Base-by-base conservation (phyloP, 164 flowering plant species). In the Macadamia tetraphylla region DNA sequence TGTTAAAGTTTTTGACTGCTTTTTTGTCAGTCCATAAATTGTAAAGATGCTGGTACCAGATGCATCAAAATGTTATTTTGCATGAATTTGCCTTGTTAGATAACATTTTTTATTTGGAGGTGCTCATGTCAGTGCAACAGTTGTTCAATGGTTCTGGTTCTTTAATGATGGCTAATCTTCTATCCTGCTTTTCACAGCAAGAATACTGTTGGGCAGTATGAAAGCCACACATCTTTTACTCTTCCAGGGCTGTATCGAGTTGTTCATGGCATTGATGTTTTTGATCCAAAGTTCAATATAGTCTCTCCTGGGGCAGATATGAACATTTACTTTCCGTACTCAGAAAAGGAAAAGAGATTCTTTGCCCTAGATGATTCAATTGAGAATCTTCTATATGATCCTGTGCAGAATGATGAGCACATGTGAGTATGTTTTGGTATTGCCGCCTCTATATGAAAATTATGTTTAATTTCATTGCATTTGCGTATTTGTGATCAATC, bases 271-370 rank as follows among this genome's bases (percentile, higher is more conserved):
- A 84, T 94, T 78, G 91, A 94, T 85, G 98, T 92, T 67, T 94
- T 90, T 73, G 99, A 94, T 82, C 97, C 99, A 17, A 94, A 94
- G 87, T 92, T 94, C 86, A 94, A 94, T 71, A 90, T 94, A 70
- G 97, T 94, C 59, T 92, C 99, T 40, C 99, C 99, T 23, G 99
- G 98, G 62, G 97, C 96, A 48, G 99, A 94, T 78, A 83, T 82
- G 89, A 1, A 58, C 72, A 90, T 94, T 62, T 94, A 94, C 72
- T 94, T 92, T 70, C 87, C 99, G 0, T 86, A 77, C 74, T 62
- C 80, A 4, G 94, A 90, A 15, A 80, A 85, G 76, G 73, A 86
- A 29, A 86, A 77, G 31, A 83, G 98, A 74, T 90, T 94, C 30
- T 87, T 94, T 43, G 78, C 96, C 35, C 75, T 94, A 5, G 98